Evolutionary conservation across 805 yeast genomes (phyloP), one percentile per base, ranked within the genome.

Genomic region (Schwanniomyces yamadae): DNA sequence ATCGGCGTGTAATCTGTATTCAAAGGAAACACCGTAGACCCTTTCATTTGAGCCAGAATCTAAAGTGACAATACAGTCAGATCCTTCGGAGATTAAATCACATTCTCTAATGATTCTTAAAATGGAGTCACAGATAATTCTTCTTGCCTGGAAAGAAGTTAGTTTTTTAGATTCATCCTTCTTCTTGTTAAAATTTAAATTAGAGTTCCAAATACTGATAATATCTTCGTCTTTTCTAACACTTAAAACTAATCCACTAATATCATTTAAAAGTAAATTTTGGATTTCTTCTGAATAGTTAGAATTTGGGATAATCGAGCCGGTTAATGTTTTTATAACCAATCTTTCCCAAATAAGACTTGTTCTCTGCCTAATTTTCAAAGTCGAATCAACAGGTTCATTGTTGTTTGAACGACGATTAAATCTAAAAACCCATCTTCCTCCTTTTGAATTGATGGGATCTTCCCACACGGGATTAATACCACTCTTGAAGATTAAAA

Each of bases 401-500:
- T 33, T 41, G 27, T 45, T 49, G 31, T 43, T 45, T 13, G 44
- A 37, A 4, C 67, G 53, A 27, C 75, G 59, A 48, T 61, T 55
- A 46, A 77, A 69, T 43, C 79, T 63, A 45, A 78, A 72, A 13
- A 75, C 69, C 83, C 83, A 79, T 46, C 83, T 61, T 2, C 86
- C 85, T 23, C 85, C 85, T 34, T 66, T 61, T 41, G 71, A 57
- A 50, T 80, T 80, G 33, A 69, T 61, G 6, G 81, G 80, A 50
- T 80, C 84, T 50, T 80, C 84, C 84, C 86, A 80, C 32, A 77
- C 73, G 8, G 86, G 86, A 44, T 74, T 73, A 23, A 78, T 68
- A 2, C 82, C 82, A 21, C 70, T 60, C 45, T 78, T 77, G 59
- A 80, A 80, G 7, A 80, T 55, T 40, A 77, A 73, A 36, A 73